Evolutionary conservation across 495 filamentous ascomycete genomes (phyloP), one percentile per base, ranked within the genome.

Genomic region (Lineolata rhizophorae): DNA sequence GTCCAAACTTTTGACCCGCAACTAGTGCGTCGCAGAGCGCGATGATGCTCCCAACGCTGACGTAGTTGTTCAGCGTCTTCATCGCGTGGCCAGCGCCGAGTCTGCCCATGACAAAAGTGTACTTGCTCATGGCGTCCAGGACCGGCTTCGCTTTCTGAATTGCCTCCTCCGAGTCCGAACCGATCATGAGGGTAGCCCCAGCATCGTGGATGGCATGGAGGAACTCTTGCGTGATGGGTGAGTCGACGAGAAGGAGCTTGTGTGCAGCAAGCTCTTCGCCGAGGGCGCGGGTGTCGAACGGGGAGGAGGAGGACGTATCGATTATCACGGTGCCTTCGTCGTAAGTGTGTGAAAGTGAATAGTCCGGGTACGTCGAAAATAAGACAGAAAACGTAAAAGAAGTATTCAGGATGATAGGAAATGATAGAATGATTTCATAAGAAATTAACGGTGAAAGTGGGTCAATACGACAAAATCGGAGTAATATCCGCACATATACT

Each of bases 1-100:
- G 35, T n/a, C 46, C 46, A 15, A 45, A 42, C 27, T 49, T 49
- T 29, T 46, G 35, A 11, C 46, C 46, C 10, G 39, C 37, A 8
- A 44, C 43, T 14, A 49, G 34, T 27, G 41, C 42, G 20, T 49
- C 46, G 25, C 38, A 37, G 4, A 49, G 33, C 1, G 46, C 46
- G 20, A 42, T 44, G 25, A 49, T 47, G 16, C 35, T 19, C 10
- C 31, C 32, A 1, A 43, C 46, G 34, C 40, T 47, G 36, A 43
- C 36, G 20, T 49, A 49, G 38, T 47, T 49, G 36, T 49, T 49
- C 35, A 49, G 30, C 15, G 46, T 49, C 41, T 49, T 49, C 46
- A 49, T 49, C 21, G 40, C 45, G 24, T 49, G 46, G 4, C 46
- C 46, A 16, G 42, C 27, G 3, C 46, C 46, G 3, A 46, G 30